Conservation (phyloP, 805 yeast species). For the Wickerhamiella lipophila region DNA sequence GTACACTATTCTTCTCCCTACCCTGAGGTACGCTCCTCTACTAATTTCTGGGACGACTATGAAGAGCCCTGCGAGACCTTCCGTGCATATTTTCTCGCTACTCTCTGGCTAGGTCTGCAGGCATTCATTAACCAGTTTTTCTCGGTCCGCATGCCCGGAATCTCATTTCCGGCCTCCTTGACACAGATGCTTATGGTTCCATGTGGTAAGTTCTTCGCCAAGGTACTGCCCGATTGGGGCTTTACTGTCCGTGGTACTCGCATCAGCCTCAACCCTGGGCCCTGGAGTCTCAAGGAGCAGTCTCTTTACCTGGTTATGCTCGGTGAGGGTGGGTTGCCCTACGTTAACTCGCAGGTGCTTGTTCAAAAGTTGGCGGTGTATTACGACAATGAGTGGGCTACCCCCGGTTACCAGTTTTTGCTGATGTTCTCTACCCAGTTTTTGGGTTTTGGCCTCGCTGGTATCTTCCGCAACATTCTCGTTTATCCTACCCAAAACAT, state of each 20-base stretch:
- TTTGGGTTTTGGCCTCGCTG: constrained; percentile 43
- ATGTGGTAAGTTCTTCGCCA: constrained; percentile 37
- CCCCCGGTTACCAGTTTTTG: constrained; percentile 35
- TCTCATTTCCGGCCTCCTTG: constrained; percentile 38
- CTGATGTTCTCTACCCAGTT: constrained; percentile 39
- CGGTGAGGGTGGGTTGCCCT: constrained; percentile 12
- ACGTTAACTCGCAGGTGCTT: constrained; percentile 18
- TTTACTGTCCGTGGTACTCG: constrained; percentile 32
- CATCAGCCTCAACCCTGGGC: constrained; percentile 43
- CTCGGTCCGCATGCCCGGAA: constrained; percentile 41
- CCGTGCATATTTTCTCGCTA: constrained; percentile 39
- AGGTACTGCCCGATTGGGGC: constrained; percentile 36
- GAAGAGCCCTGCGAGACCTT: constrained; percentile 36
- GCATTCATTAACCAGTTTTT: constrained; percentile 46
- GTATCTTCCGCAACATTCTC: constrained; percentile 40
- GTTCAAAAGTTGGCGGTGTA: constrained; percentile 26
- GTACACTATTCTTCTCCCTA: constrained; percentile 38
- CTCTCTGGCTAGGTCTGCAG: constrained; percentile 41
- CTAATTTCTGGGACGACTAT: constrained; percentile 39
- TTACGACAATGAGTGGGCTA: constrained; percentile 27
- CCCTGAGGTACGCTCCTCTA: constrained; percentile 47
- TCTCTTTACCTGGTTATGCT: constrained; percentile 30
- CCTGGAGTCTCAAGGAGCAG: constrained; percentile 37
- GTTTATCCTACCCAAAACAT: constrained; percentile 32
- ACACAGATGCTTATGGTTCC: constrained; percentile 52